phyloP scores from a whole-genome alignment of 1,284 basidiomycete genomes.

The Papiliotrema flavescens region DNA sequence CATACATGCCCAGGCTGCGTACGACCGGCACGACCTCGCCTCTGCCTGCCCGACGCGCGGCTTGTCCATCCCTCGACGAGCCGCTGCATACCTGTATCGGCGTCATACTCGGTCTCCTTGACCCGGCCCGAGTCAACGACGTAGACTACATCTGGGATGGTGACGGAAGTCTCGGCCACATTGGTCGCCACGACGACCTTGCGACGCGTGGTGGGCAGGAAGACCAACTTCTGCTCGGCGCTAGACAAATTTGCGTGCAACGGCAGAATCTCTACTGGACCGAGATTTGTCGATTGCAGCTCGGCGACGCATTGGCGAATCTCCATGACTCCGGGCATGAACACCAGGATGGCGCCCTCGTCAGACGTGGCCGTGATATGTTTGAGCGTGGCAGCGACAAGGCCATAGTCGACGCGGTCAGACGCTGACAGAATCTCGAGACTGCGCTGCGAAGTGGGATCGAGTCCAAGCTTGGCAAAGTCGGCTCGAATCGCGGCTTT shows the following conservation, averaged over 20 bases:
- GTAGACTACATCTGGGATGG: constrained; percentile 84
- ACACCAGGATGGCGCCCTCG: constrained; percentile 72
- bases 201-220: constrained; percentile 68
- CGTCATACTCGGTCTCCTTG: constrained; percentile 82
- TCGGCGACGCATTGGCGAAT: constrained; percentile 76
- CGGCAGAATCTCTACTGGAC: constrained; percentile 64
- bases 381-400: constrained; percentile 65
- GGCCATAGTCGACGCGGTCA: constrained; percentile 71
- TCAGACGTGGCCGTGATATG: constrained; percentile 61
- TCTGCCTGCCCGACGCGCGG: constrained; percentile 74
- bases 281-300: constrained; percentile 52
- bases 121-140: constrained; percentile 84
- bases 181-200: constrained; percentile 90
- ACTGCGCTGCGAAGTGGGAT: constrained; percentile 56
- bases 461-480: constrained; percentile 57
- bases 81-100: constrained; percentile 68
- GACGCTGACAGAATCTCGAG: constrained; percentile 63
- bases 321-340: constrained; percentile 83
- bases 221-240: constrained; percentile 79
- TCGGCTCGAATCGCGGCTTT: constrained; percentile 54
- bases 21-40: constrained; percentile 85
- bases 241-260: constrained; percentile 86
- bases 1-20: constrained; percentile 64
- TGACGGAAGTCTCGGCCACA: constrained; percentile 83
- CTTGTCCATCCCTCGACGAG: constrained; percentile 68